A percentile compares a stretch with the other conserved stretches of the same genome.
Conservation (phyloP, 352 stramenopile genomes). For the Globisporangium acanthophoron region DNA sequence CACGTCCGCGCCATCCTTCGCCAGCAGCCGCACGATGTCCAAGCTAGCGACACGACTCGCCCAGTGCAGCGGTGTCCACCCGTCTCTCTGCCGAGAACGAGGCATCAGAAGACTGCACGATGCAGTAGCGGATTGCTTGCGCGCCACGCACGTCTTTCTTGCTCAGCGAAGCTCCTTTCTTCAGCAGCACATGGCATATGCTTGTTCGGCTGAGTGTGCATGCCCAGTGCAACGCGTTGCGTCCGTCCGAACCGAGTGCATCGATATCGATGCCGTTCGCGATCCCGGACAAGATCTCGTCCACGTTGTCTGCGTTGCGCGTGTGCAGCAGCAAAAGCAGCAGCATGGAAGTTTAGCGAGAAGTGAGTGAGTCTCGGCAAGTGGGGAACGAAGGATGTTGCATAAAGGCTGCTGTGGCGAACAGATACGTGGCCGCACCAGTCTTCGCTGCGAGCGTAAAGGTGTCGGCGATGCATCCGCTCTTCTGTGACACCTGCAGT, state of each 20-base stretch:
- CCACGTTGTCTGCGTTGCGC: conserved; percentile 50
- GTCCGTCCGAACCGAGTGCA: conserved; percentile 62
- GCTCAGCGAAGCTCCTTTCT: conserved; percentile 70
- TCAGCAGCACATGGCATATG: conserved; percentile 77
- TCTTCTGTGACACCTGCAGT: conserved; percentile 32
- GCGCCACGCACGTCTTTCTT: conserved; percentile 57
- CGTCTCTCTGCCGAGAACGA: conserved; percentile 34
- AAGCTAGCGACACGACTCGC: conserved; percentile 68
- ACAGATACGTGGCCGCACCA: conserved; percentile 11
- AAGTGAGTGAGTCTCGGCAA: background rate
- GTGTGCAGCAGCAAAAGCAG: background rate
- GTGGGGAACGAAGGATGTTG: too few relatives aligned
- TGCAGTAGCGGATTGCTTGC: background rate
- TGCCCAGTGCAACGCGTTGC: conserved; percentile 78
- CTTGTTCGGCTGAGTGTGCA: conserved; percentile 70
- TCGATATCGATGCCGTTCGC: conserved; percentile 73
- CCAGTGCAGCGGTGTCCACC: conserved; percentile 76
- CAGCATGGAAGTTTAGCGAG: background rate
- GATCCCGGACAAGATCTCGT: conserved; percentile 63
- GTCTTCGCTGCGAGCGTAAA: conserved; percentile 78
- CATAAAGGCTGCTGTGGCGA: background rate
- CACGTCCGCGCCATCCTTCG: conserved; percentile 70
- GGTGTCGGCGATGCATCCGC: conserved; percentile 40
- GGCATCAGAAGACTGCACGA: background rate
- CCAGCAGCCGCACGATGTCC: conserved; percentile 69